phyloP scores from a whole-genome alignment of 2,329 filamentous ascomycete species.

The Neodidymelliopsis sp. region DNA sequence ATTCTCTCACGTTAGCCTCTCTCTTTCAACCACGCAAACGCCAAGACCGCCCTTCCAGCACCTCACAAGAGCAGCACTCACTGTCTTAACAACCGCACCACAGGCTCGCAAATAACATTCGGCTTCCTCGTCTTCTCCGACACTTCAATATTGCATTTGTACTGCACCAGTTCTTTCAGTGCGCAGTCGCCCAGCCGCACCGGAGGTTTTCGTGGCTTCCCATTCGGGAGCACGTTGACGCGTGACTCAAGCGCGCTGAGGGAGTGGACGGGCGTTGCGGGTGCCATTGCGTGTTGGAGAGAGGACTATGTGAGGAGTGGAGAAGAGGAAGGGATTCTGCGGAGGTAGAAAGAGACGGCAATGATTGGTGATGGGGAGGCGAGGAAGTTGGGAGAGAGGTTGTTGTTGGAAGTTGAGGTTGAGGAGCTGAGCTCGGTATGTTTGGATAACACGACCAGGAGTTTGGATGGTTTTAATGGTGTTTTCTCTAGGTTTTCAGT shows the following conservation, averaged over 20 bases:
- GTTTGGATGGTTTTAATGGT: background rate
- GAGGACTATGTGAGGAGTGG: background rate
- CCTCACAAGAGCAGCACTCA: constrained; percentile 49
- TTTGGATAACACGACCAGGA: background rate
- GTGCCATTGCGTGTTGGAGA: constrained; percentile 61
- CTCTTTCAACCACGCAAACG: constrained; percentile 6
- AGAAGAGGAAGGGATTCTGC: constrained; percentile 7
- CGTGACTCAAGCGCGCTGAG: constrained; percentile 59
- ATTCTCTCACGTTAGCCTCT: constrained; percentile 2
- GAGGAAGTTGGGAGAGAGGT: constrained; percentile 60
- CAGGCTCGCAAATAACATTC: constrained; percentile 61
- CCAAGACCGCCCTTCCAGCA: constrained; percentile 22
- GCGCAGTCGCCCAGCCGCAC: constrained; percentile 63
- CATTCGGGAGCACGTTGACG: constrained; percentile 60
- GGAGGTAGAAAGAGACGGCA: constrained; percentile 11
- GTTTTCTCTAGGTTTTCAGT: constrained; percentile 49
- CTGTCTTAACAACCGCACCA: constrained; percentile 66
- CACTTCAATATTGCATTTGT: constrained; percentile 64
- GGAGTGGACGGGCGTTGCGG: constrained; percentile 62
- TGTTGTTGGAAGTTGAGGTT: constrained; percentile 53
- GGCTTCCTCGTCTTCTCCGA: constrained; percentile 48
- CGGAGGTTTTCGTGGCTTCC: constrained; percentile 61
- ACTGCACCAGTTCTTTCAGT: constrained; percentile 68
- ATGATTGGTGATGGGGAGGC: constrained; percentile 40
- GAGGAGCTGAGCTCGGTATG: constrained; percentile 42